phyloP scores from a whole-genome alignment of 257 asterid genomes.

The Fraxinus cuspidata region DNA sequence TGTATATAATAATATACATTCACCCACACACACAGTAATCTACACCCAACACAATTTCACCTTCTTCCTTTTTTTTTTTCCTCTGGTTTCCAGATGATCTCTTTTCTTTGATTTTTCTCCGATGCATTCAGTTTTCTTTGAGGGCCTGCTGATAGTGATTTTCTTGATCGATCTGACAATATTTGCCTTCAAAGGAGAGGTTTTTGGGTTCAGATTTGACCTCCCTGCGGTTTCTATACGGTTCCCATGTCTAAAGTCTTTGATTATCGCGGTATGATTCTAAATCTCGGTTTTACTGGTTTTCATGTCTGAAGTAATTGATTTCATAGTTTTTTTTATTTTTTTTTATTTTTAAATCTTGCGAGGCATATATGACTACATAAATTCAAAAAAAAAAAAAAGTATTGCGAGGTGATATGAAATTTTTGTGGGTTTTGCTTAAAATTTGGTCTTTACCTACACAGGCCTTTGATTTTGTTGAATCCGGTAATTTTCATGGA shows the following conservation, averaged over 20 bases:
- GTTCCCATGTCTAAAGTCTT: slow-evolving; percentile 71
- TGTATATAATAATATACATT: not conserved
- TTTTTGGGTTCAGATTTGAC: slow-evolving; percentile 46
- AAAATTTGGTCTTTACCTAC: too few relatives aligned
- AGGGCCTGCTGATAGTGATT: slow-evolving; percentile 36
- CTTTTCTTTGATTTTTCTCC: slow-evolving; percentile 34
- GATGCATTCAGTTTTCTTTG: slow-evolving; percentile 57
- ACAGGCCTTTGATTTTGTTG: not conserved
- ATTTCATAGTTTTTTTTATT: too few relatives aligned
- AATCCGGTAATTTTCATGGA: not conserved
- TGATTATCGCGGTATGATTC: slow-evolving; percentile 71
- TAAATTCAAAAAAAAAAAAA: too few relatives aligned
- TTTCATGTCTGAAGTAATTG: too few relatives aligned
- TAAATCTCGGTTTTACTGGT: slow-evolving; percentile 27
- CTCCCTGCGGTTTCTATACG: slow-evolving; percentile 31
- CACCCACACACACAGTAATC: slow-evolving; percentile 16
- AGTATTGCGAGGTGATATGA: too few relatives aligned
- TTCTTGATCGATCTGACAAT: slow-evolving; percentile 43
- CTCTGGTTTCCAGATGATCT: slow-evolving; percentile 64
- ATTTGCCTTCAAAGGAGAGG: slow-evolving; percentile 64
- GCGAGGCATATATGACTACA: too few relatives aligned
- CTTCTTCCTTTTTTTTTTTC: slow-evolving; percentile 39
- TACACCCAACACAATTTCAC: slow-evolving; percentile 18
- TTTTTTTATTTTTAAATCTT: too few relatives aligned
- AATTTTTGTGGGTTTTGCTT: too few relatives aligned